Conservation (phyloP, 2,329 filamentous ascomycete species). For the Chrysoporthe austroafricana region DNA sequence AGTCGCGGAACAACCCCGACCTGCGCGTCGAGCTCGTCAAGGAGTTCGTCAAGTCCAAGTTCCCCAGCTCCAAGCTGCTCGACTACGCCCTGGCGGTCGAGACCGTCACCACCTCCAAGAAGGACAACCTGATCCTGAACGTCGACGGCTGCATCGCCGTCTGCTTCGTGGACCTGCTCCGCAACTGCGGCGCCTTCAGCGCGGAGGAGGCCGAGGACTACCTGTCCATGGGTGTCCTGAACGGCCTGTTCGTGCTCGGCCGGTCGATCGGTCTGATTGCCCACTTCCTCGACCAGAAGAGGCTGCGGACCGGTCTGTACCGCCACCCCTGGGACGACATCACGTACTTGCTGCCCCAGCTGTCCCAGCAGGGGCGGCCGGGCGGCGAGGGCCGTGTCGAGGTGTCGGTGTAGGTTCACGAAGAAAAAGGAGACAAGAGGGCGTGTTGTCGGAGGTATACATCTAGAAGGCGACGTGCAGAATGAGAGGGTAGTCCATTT, state of each 20-base stretch:
- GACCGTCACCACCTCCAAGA: conserved; percentile 98
- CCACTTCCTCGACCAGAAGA: conserved; percentile 99
- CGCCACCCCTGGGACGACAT: conserved; percentile 99
- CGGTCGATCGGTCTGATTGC: conserved; percentile 98
- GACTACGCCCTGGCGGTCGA: conserved; percentile 98
- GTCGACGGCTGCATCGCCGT: conserved; percentile 98
- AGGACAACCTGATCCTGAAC: conserved; percentile 99
- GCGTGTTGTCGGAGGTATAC: conserved; percentile 19
- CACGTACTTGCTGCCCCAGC: conserved; percentile 86
- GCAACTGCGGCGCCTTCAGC: conserved; percentile 97
- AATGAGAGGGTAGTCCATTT: conserved; percentile 17
- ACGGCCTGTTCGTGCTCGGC: conserved; percentile 98
- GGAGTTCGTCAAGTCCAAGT: conserved; percentile 97
- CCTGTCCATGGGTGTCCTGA: conserved; percentile 97
- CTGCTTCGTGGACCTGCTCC: conserved; percentile 96
- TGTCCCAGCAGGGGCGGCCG: conserved; percentile 70
- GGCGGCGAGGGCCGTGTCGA: conserved; percentile 87
- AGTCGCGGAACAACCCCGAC: conserved; percentile 99
- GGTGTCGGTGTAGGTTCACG: conserved; percentile 68
- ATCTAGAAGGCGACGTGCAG: conserved; percentile 22
- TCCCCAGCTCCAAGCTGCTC: conserved; percentile 96
- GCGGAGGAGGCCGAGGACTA: conserved; percentile 98
- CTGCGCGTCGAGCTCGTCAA: conserved; percentile 99
- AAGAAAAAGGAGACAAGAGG: conserved; percentile 9
- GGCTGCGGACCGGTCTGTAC: conserved; percentile 96